These are phyloP conservation scores for Begonia loranthoides DNA, from an alignment of 306 rosid species.

Conservation along the genomic window DNA sequence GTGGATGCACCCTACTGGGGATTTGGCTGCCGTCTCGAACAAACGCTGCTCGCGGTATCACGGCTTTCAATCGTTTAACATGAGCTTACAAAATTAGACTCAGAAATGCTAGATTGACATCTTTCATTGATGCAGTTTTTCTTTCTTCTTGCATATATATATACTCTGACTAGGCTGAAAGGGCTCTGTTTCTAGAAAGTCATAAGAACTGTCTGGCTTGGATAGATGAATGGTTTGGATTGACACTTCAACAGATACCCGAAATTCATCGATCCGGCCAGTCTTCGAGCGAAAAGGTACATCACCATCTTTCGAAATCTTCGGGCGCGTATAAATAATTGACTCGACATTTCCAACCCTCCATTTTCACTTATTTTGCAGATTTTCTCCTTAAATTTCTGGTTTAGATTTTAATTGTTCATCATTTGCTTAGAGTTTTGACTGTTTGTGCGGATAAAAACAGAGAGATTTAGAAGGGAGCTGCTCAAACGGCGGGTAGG, in stretches of 20 bases:
- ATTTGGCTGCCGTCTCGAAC: conserved; percentile 30
- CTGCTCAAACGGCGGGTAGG: too few species aligned
- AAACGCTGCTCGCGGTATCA: conserved; percentile 24
- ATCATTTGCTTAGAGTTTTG: too few species aligned
- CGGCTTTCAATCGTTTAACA: neutral
- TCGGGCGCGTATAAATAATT: too few species aligned
- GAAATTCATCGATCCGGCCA: conserved; percentile 17
- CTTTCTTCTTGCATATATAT: neutral
- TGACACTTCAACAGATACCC: conserved; percentile 24
- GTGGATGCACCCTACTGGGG: conserved; percentile 44
- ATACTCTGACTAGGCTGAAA: conserved; percentile 20
- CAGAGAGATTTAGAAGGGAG: too few species aligned
- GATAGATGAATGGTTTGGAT: conserved; percentile 35
- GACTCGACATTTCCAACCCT: neutral
- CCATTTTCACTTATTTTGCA: too few species aligned
- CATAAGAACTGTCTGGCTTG: conserved; percentile 29
- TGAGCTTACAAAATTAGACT: too few species aligned
- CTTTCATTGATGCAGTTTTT: neutral
- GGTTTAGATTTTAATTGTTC: too few species aligned
- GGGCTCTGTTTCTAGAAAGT: conserved; percentile 31
- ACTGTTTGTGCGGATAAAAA: too few species aligned
- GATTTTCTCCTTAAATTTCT: too few species aligned
- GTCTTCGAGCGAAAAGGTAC: conserved; percentile 19
- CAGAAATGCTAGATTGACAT: neutral
- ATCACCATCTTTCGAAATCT: too few species aligned